Evolutionary conservation across 805 yeast genomes (phyloP), one percentile per base, ranked within the genome.

Genomic region (Pichia sporocuriosa): DNA sequence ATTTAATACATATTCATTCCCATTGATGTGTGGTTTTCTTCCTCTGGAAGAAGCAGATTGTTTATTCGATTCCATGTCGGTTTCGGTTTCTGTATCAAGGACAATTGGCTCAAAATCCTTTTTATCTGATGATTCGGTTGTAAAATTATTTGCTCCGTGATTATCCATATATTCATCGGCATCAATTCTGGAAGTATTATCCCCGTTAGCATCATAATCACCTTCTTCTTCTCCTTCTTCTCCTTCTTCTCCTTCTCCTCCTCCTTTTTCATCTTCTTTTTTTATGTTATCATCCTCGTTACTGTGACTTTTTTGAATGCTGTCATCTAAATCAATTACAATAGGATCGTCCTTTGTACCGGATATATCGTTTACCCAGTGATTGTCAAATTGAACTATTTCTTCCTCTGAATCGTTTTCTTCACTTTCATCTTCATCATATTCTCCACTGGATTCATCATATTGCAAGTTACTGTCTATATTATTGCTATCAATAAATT

Each of bases 211-310:
- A 7, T 26, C 28, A 26, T 13, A 9, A 11, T 26, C 28, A 26
- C 12, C 15, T 5, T 26, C 28, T 5, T 11, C 12, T 7, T 26
- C 28, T 5, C 5, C 28, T 6, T 26, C 30, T 13, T 22, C 26
- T 22, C 6, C 26, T 9, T 33, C 51, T 5, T 44, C 52, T 10
- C 50, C 55, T 4, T 49, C 48, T 3, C n/a, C n/a, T 37, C 50
- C 6, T 60, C 66, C 44, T 1, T 43, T 51, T 13, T 59, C 66
- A 3, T 63, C 67, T 1, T 58, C 67, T 3, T 57, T 65, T 17
- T n/a, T n/a, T n/a, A n/a, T n/a, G n/a, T n/a, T n/a, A n/a, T n/a
- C n/a, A n/a, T n/a, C n/a, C n/a, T n/a, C n/a, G n/a, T n/a, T n/a
- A n/a, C n/a, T n/a, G n/a, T n/a, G n/a, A n/a, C n/a, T n/a, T n/a